These are phyloP conservation scores for Candida labiduridarum DNA, from an alignment of 1,139 yeast genomes.

Conservation along the genomic window DNA sequence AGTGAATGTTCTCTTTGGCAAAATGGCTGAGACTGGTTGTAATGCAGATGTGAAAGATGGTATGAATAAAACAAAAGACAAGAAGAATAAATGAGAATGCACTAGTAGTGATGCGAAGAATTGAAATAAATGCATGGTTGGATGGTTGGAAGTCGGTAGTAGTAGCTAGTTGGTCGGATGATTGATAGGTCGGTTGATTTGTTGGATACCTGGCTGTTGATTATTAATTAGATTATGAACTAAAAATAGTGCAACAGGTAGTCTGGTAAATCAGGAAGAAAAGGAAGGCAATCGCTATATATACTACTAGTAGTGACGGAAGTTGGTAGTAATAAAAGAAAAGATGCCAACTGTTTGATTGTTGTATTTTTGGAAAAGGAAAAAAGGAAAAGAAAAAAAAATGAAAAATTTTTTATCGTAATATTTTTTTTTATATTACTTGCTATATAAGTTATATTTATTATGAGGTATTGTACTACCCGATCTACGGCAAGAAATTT, in stretches of 20 bases:
- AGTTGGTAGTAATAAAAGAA: background rate
- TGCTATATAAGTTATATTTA: no score
- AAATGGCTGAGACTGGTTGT: constrained; percentile 8
- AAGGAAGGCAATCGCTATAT: no score
- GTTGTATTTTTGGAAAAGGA: background rate
- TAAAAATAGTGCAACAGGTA: background rate
- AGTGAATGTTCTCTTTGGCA: constrained; percentile 19
- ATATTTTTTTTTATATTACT: background rate
- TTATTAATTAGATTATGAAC: background rate
- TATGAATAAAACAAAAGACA: background rate
- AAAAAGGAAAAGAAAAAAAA: background rate
- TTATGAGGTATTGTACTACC: no score
- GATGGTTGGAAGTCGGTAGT: background rate
- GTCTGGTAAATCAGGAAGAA: no score
- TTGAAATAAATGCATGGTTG: constrained; percentile 3
- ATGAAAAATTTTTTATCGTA: background rate
- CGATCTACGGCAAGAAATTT: no score
- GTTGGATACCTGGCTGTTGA: background rate
- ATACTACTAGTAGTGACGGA: no score
- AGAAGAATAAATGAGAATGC: background rate
- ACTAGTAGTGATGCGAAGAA: constrained; percentile 12
- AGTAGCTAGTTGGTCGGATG: background rate
- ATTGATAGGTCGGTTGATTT: background rate
- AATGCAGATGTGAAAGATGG: constrained; percentile 5
- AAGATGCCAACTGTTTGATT: background rate